A percentile compares a stretch with the other conserved stretches of the same genome.
Conservation (phyloP, 495 filamentous ascomycete genomes). For the Pyrenula massariospora region DNA sequence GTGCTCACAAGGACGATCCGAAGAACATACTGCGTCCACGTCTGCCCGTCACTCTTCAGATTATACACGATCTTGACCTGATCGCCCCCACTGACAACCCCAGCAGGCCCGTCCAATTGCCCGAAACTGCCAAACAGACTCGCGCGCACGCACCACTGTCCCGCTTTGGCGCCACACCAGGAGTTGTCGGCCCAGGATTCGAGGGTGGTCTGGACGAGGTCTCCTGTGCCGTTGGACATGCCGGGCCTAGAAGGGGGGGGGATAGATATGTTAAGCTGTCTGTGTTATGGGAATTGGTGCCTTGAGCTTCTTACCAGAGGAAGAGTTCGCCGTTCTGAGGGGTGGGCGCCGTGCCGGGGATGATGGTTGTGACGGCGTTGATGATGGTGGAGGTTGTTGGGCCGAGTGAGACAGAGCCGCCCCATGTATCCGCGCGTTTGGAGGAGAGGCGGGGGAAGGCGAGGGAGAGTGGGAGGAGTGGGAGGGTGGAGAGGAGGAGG, state of each 20-base stretch:
- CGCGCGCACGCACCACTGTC: conserved; percentile 29
- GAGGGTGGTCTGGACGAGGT: conserved; percentile 26
- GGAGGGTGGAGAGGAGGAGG: background rate
- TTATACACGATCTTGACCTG: conserved; percentile 24
- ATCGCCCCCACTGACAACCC: conserved; percentile 17
- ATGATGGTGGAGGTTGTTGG: conserved; percentile 26
- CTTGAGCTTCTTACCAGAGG: no score
- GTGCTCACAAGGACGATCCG: background rate
- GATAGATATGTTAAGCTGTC: no score
- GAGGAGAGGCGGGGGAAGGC: conserved; percentile 1
- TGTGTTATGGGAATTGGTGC: no score
- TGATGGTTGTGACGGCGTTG: conserved; percentile 28
- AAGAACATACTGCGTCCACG: conserved; percentile 20
- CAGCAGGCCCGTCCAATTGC: conserved; percentile 18
- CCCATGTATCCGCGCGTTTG: conserved; percentile 20
- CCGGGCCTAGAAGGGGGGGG: no score
- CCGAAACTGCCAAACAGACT: conserved; percentile 27
- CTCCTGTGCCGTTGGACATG: conserved; percentile 32
- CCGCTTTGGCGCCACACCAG: conserved; percentile 22
- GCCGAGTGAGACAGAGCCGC: conserved; percentile 26
- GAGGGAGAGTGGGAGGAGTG: background rate
- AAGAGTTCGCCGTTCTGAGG: conserved; percentile 26
- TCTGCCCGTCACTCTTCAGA: conserved; percentile 17
- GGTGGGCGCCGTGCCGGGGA: conserved; percentile 22
- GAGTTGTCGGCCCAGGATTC: conserved; percentile 21